These are phyloP conservation scores for Colletotrichum sidae DNA, from an alignment of 2,329 filamentous ascomycete species.

Conservation along the genomic window DNA sequence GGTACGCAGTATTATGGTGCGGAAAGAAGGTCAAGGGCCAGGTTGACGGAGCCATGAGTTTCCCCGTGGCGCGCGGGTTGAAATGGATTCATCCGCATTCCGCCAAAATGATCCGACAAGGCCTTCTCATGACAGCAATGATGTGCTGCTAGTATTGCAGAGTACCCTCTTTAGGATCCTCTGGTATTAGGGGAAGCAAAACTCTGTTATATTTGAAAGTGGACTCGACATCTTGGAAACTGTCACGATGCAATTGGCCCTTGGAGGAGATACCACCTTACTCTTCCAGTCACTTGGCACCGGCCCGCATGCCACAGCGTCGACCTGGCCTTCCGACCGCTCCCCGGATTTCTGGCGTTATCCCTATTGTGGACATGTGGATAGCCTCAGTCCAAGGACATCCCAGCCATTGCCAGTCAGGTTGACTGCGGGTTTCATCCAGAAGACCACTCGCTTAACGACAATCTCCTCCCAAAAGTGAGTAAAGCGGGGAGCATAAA, in stretches of 20 bases:
- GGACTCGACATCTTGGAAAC: conserved; percentile 19
- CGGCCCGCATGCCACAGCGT: conserved; percentile 11
- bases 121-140: neutral
- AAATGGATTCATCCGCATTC: neutral
- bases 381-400: neutral
- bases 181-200: neutral
- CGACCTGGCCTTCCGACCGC: neutral
- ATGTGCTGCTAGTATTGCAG: neutral
- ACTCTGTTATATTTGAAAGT: conserved; percentile 23
- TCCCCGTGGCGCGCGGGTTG: conserved; percentile 21
- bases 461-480: conserved; percentile 9
- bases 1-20: neutral
- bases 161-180: too few relatives aligned
- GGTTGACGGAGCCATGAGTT: conserved; percentile 29
- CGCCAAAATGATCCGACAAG: conserved; percentile 5
- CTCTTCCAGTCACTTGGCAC: conserved; percentile 27
- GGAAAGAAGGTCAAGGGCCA: neutral
- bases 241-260: conserved; percentile 15
- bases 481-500: conserved; percentile 14
- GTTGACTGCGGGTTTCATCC: conserved; percentile 10
- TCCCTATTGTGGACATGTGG: conserved; percentile 16
- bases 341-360: conserved; percentile 28
- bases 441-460: conserved; percentile 21
- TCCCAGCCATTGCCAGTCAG: neutral
- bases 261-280: conserved; percentile 27